phyloP scores from a whole-genome alignment of 768 basidiomycete species.

The Lactarius tabidus region DNA sequence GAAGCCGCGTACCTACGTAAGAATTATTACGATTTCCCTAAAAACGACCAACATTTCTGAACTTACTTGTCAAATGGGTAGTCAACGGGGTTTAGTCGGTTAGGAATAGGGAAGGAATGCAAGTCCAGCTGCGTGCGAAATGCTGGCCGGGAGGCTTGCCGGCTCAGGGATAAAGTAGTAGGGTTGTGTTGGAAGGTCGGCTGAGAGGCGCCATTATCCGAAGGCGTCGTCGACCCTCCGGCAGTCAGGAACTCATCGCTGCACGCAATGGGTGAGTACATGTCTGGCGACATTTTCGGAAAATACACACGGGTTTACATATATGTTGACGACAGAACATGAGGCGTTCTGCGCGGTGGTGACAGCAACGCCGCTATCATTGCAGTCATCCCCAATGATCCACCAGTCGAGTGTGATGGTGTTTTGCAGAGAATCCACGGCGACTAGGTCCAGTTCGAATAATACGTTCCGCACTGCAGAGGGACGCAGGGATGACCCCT shows the following conservation, averaged over 20 bases:
- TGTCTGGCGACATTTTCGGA: too few species aligned
- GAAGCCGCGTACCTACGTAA: not conserved
- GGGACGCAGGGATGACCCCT: slow-evolving; percentile 10
- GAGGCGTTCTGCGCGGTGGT: too few species aligned
- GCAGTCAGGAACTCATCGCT: slow-evolving; percentile 1
- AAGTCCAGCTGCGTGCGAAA: slow-evolving; percentile 9
- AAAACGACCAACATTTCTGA: not conserved
- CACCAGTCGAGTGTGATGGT: slow-evolving; percentile 9
- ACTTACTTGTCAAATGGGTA: slow-evolving; percentile 19
- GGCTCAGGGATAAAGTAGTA: not conserved
- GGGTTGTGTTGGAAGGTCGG: slow-evolving; percentile 11
- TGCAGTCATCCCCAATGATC: slow-evolving; percentile 14
- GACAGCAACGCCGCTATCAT: not conserved
- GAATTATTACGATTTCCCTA: too few species aligned
- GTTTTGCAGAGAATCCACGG: slow-evolving; percentile 5
- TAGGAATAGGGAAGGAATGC: not conserved
- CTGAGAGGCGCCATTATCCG: not conserved
- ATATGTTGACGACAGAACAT: slow-evolving; percentile 14
- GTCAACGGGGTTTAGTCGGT: not conserved
- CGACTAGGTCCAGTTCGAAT: slow-evolving; percentile 10
- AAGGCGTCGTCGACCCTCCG: not conserved
- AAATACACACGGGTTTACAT: slow-evolving; percentile 10
- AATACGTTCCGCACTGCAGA: not conserved
- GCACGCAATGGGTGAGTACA: not conserved
- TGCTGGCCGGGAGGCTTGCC: not conserved